phyloP scores from a whole-genome alignment of 768 basidiomycete species.

The Clitopilus hobsonii region DNA sequence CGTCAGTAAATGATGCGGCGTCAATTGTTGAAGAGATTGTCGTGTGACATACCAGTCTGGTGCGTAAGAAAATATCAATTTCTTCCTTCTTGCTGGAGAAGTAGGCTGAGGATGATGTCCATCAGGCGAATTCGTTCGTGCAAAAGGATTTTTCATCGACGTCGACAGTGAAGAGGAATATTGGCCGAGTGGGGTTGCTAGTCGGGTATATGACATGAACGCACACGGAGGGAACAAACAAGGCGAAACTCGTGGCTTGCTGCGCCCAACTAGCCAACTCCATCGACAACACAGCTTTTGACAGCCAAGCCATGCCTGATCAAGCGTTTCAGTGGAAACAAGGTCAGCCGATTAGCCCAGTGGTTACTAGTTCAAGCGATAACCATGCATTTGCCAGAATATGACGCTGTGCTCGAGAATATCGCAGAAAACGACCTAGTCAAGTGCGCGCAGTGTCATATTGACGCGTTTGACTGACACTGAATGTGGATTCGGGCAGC shows the following conservation, averaged over 20 bases:
- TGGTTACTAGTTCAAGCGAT: neutral
- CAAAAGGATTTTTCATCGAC: constrained; percentile 22
- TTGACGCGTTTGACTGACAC: constrained; percentile 6
- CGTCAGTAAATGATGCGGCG: neutral
- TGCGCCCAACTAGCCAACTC: neutral
- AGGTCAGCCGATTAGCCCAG: constrained; percentile 33
- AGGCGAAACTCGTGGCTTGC: neutral
- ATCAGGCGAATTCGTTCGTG: constrained; percentile 12
- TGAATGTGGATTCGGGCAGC: constrained; percentile 25
- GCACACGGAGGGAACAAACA: neutral
- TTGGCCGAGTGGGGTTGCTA: constrained; percentile 14
- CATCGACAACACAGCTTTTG: neutral
- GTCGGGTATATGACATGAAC: constrained; percentile 26
- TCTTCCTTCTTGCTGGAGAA: constrained; percentile 27
- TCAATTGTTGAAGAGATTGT: neutral
- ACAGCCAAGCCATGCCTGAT: neutral
- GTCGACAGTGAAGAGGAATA: constrained; percentile 2
- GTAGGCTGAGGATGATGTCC: constrained; percentile 17
- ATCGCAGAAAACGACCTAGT: constrained; percentile 63
- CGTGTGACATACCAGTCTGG: constrained; percentile 61
- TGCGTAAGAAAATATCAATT: constrained; percentile 58
- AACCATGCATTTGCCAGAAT: constrained; percentile 33
- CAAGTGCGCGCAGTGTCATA: constrained; percentile 35
- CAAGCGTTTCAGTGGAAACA: constrained; percentile 43
- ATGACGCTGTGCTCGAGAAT: constrained; percentile 52